These are phyloP conservation scores for Thelephora terrestris DNA, from an alignment of 1,284 basidiomycete genomes.

Conservation along the genomic window DNA sequence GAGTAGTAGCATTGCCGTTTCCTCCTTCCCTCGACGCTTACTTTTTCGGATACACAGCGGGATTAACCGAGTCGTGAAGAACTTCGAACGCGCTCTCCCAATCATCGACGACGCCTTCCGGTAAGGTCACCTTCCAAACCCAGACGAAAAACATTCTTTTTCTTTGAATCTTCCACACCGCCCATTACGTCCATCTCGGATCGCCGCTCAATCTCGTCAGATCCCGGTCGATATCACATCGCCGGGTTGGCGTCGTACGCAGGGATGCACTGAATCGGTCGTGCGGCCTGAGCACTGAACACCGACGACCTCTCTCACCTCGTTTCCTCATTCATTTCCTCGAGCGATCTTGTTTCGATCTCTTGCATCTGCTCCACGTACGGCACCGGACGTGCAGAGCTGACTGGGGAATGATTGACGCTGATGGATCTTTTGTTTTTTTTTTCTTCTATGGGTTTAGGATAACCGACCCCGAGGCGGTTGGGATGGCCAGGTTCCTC, in stretches of 20 bases:
- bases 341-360: no score
- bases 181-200: no score
- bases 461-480: slow-evolving; percentile 83
- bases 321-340: neutral
- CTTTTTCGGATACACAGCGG: slow-evolving; percentile 44
- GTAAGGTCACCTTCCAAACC: slow-evolving; percentile 27
- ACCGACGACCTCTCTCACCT: neutral
- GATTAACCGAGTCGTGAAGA: slow-evolving; percentile 79
- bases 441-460: slow-evolving; percentile 28
- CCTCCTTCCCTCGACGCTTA: slow-evolving; percentile 1
- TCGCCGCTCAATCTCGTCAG: no score
- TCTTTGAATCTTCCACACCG: no score
- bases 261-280: no score
- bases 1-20: slow-evolving; percentile 19
- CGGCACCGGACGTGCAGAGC: neutral
- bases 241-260: slow-evolving; percentile 7
- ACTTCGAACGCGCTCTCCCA: slow-evolving; percentile 73
- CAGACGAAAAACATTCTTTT: neutral
- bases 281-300: slow-evolving; percentile 3
- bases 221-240: no score
- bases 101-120: slow-evolving; percentile 84
- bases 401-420: neutral
- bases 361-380: no score
- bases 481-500: slow-evolving; percentile 86
- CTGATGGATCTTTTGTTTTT: slow-evolving; percentile 1